Evolutionary conservation across 2,329 filamentous ascomycete genomes (phyloP).

Genomic region (Penicillium carneum): DNA sequence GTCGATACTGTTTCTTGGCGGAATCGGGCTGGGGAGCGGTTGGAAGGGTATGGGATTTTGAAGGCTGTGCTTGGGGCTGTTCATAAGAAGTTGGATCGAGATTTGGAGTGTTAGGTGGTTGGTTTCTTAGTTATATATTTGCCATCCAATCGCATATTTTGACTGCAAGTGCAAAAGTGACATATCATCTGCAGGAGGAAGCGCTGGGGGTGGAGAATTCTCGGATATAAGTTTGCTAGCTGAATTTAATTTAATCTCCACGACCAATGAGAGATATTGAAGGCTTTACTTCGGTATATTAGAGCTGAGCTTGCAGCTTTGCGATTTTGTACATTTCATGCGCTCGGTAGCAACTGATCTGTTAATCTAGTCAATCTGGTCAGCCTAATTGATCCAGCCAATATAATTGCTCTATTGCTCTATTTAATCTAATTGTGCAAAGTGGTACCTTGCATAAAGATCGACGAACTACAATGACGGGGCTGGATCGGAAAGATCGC

Average conservation of each 20-base stretch:
- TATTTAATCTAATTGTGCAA: not conserved
- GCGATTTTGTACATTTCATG: too few species aligned
- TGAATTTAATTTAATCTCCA: not conserved
- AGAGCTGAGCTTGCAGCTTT: not conserved
- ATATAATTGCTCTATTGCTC: not conserved
- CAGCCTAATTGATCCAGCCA: not conserved
- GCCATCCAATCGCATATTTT: constrained; percentile 5
- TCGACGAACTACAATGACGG: constrained; percentile 26
- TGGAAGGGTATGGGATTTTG: constrained; percentile 75
- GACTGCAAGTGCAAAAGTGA: constrained; percentile 9
- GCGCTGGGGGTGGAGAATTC: constrained; percentile 27
- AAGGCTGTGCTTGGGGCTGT: constrained; percentile 84
- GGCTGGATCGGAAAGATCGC: constrained; percentile 8
- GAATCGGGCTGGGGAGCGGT: constrained; percentile 53
- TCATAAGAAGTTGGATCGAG: constrained; percentile 55
- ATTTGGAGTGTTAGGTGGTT: too few species aligned
- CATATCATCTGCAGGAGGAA: constrained; percentile 3
- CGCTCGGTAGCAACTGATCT: too few species aligned
- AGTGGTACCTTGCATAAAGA: constrained; percentile 29
- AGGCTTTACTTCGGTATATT: not conserved
- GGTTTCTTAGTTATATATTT: not conserved
- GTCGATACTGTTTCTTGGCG: constrained; percentile 86
- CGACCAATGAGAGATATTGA: not conserved
- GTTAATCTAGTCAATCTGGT: too few species aligned
- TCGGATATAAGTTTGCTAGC: constrained; percentile 1